Evolutionary conservation across 805 yeast species (phyloP).

Genomic region (Yamadazyma philogaea): DNA sequence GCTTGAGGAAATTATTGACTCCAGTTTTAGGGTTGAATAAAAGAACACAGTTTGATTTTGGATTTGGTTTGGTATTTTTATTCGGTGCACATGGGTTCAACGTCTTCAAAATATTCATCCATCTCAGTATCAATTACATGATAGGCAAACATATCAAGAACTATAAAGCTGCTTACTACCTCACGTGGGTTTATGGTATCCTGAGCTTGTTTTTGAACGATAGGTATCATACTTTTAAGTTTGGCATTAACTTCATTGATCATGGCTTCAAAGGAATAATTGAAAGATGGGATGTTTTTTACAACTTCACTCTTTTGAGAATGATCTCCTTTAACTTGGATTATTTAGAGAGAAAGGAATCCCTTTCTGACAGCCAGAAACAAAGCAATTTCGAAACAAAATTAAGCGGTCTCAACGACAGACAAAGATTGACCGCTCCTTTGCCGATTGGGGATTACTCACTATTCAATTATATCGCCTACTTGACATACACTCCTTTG

Average conservation of each 20-base stretch:
- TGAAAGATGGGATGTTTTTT: constrained; percentile 93
- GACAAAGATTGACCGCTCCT: constrained; percentile 63
- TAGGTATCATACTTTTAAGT: constrained; percentile 50
- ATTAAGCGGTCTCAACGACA: constrained; percentile 44
- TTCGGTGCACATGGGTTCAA: constrained; percentile 80
- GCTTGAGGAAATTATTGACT: constrained; percentile 40
- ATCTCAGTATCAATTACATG: constrained; percentile 51
- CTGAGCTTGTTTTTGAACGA: constrained; percentile 76
- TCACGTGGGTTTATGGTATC: constrained; percentile 80
- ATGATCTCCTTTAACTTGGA: constrained; percentile 83
- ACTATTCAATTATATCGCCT: constrained; percentile 66
- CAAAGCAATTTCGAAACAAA: constrained; percentile 11
- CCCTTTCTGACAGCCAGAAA: constrained; percentile 12
- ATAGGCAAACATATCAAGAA: constrained; percentile 42
- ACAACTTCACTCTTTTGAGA: constrained; percentile 82
- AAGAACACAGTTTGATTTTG: constrained; percentile 67
- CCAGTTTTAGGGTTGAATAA: constrained; percentile 19
- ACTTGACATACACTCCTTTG: constrained; percentile 79
- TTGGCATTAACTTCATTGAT: constrained; percentile 59
- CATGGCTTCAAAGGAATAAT: constrained; percentile 68
- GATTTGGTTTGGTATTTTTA: constrained; percentile 67
- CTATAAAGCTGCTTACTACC: constrained; percentile 35
- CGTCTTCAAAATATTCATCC: constrained; percentile 55
- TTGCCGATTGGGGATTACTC: constrained; percentile 60
- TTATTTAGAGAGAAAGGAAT: constrained; percentile 46